Percentiles rank a stretch among this genome's conserved stretches.
Conservation (phyloP, 2,329 filamentous ascomycete species). For the Aureobasidium leucospermi region DNA sequence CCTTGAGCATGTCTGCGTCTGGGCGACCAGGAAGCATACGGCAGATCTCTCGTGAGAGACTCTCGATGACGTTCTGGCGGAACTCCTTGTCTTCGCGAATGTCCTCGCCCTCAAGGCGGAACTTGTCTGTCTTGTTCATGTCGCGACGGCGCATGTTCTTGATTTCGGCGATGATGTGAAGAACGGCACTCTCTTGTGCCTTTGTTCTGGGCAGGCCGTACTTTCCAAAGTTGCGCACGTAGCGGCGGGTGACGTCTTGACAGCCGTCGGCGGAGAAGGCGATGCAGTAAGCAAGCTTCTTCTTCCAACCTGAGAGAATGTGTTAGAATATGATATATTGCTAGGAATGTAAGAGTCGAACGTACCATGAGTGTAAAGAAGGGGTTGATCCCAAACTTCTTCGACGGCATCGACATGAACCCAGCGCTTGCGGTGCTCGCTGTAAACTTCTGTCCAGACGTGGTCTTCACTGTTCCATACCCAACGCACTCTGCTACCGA, state of each 20-base stretch:
- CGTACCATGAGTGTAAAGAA: constrained; percentile 78
- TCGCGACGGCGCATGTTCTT: constrained; percentile 74
- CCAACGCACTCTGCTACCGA: constrained; percentile 88
- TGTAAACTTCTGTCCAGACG: constrained; percentile 97
- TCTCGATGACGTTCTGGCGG: constrained; percentile 63
- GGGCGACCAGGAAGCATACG: constrained; percentile 54
- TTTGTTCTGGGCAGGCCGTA: constrained; percentile 67
- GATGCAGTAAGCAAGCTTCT: constrained; percentile 94
- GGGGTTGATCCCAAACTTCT: constrained; percentile 89
- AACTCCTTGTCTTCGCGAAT: constrained; percentile 68
- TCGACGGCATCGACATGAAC: constrained; percentile 95
- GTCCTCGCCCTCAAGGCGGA: constrained; percentile 74
- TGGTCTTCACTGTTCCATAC: constrained; percentile 98
- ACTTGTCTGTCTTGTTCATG: constrained; percentile 78
- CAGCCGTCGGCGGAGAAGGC: constrained; percentile 88
- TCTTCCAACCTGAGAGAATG: constrained; percentile 63
- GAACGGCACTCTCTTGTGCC: constrained; percentile 80
- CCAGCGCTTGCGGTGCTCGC: constrained; percentile 87
- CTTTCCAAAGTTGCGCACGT: constrained; percentile 61
- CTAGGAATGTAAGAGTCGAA: constrained; percentile 15
- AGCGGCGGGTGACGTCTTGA: constrained; percentile 60
- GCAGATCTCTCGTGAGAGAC: constrained; percentile 66
- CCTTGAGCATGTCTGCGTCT: constrained; percentile 41
- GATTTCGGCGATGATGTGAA: constrained; percentile 90
- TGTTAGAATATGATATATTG: constrained; percentile 16